Conservation (phyloP, 441 rosid species). For the Erodium chrysanthum region DNA sequence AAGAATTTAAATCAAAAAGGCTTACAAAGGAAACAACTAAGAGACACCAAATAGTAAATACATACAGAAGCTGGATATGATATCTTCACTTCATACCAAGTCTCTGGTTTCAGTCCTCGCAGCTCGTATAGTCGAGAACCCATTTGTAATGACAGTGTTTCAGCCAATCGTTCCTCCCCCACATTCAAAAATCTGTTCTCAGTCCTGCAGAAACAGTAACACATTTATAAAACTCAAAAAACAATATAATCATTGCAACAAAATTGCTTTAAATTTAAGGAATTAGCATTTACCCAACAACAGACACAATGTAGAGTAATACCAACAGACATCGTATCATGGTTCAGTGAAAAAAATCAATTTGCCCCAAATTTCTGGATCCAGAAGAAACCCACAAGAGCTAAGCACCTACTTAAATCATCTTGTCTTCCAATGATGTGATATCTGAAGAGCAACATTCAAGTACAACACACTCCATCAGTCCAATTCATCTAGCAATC, state of each 20-base stretch:
- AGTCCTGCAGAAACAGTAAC: slow-evolving; percentile 25
- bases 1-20: slow-evolving; percentile 15
- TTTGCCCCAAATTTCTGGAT: background rate
- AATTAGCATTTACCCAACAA: background rate
- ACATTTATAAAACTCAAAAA: background rate
- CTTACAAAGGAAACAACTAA: background rate
- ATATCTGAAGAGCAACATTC: background rate
- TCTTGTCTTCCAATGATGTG: background rate
- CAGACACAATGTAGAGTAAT: slow-evolving; percentile 13
- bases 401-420: background rate
- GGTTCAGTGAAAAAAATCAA: background rate
- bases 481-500: background rate
- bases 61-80: slow-evolving; percentile 97
- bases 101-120: slow-evolving; percentile 47
- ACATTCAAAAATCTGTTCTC: slow-evolving; percentile 34
- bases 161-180: slow-evolving; percentile 61
- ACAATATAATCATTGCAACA: background rate
- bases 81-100: slow-evolving; percentile 96
- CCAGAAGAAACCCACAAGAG: background rate
- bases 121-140: slow-evolving; percentile 55
- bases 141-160: slow-evolving; percentile 41
- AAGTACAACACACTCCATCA: background rate
- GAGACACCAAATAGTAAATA: slow-evolving; percentile 16
- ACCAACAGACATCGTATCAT: slow-evolving; percentile 14
- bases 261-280: background rate